Percentiles rank a stretch among this genome's conserved stretches.
These are phyloP conservation scores for Sarocladiaceae sp. DNA, from an alignment of 2,329 filamentous ascomycete species.

Conservation along the genomic window DNA sequence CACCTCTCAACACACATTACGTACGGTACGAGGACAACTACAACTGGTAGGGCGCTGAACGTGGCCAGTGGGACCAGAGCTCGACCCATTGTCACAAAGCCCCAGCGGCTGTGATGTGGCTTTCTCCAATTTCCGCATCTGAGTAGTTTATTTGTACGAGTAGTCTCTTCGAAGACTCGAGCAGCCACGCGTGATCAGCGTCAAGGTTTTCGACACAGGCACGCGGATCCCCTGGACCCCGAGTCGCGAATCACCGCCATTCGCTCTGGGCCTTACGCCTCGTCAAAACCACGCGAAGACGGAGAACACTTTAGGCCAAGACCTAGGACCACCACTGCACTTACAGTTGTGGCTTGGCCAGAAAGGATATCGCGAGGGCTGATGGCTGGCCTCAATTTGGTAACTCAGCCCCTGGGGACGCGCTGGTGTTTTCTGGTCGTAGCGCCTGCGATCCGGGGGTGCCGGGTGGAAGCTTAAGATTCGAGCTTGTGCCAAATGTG, in stretches of 20 bases:
- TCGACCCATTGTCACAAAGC: no score
- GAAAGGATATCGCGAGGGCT: not conserved
- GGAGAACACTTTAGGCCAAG: no score
- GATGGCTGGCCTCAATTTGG: not conserved
- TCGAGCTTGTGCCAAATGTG: no score
- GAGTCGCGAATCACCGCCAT: not conserved
- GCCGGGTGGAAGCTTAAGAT: not conserved
- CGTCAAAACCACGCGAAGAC: no score
- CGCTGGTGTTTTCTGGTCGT: not conserved
- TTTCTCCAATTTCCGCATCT: slow-evolving; percentile 2
- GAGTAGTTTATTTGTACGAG: no score
- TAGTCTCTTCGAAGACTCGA: no score
- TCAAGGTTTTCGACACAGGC: not conserved
- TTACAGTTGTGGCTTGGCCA: slow-evolving; percentile 1
- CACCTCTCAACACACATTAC: no score
- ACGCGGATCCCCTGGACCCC: not conserved
- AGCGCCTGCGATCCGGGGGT: not conserved
- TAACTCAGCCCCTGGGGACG: not conserved
- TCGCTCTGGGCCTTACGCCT: not conserved
- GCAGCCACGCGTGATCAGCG: not conserved
- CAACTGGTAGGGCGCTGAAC: no score
- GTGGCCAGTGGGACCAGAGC: not conserved
- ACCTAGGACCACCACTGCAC: not conserved
- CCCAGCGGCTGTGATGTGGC: no score
- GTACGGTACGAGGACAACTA: no score